Base-by-base conservation (phyloP, 2,329 filamentous ascomycete species). In the Colletotrichum aenigma region DNA sequence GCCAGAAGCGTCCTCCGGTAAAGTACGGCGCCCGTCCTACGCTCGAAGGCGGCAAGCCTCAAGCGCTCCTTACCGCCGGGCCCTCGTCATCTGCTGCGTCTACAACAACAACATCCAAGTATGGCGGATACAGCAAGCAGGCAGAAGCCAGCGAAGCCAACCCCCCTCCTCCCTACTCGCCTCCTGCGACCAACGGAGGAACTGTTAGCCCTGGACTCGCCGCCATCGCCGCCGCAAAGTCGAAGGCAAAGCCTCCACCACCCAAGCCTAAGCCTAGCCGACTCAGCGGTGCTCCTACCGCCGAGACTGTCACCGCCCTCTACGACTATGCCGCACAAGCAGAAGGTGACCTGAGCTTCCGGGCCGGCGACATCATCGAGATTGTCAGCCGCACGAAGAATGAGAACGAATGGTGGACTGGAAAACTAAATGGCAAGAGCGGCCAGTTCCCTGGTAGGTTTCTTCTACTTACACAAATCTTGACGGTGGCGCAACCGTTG, bases 321-420 rank as follows among this genome's bases (percentile, higher is more conserved):
- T 99, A 98, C 85, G 97, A 98, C 82, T 99, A 98, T 82, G 95
- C 98, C 77, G 97, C 97, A 7, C 96, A 98, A 83, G 96, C 96
- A 2, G 96, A 98, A 78, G 96, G 96, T 4, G 97, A 99, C 83
- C 87, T 99, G 77, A 98, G 95, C 81, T 99, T 99, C 86, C 91
- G 90, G 21, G 92, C 95, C 0, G 96, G 96, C 7, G 97, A 99
- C 77, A 87, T 94, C 6, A 98, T 99, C 81, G 96, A 98, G 84
- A 96, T 99, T 79, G 84, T 97, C 4, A 90, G 89, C 76, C 91
- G 95, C 79, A 98, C 95, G n/a, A 89, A 91, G 77, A 98, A 98
- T 81, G 93, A 95, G 67, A 98, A 99, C 80, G 97, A 99, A 85
- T 99, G 97, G 97, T 99, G 97, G 97, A 93, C 90, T 10, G 97